phyloP scores from a whole-genome alignment of 208 protist genomes.

The Trypanosoma melophagium region DNA sequence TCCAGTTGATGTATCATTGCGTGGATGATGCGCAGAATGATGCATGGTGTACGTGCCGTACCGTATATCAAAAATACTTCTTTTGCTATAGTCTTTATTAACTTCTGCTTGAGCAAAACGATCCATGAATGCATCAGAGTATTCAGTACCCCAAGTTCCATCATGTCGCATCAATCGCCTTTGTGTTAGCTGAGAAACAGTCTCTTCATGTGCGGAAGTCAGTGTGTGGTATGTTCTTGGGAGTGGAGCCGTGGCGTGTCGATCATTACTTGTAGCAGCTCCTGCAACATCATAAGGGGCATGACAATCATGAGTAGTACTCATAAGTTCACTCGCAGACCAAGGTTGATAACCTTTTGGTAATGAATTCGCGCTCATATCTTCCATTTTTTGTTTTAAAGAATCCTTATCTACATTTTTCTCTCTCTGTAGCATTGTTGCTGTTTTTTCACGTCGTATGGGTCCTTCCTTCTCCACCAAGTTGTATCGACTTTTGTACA shows the following conservation, averaged over 20 bases:
- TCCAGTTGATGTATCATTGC: constrained; percentile 65
- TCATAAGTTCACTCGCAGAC: constrained; percentile 78
- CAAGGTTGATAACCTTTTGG: constrained; percentile 68
- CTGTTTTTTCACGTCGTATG: constrained; percentile 54
- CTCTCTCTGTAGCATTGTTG: constrained; percentile 48
- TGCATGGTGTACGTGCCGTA: constrained; percentile 86
- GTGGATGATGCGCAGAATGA: constrained; percentile 77
- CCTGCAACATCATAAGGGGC: constrained; percentile 62
- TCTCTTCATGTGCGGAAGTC: constrained; percentile 48
- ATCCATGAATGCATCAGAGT: constrained; percentile 67
- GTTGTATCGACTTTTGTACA: constrained; percentile 89
- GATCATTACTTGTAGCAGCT: constrained; percentile 55
- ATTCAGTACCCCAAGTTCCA: constrained; percentile 68
- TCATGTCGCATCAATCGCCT: constrained; percentile 37
- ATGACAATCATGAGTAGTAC: constrained; percentile 84
- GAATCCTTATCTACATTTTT: constrained; percentile 47
- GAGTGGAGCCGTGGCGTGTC: constrained; percentile 61
- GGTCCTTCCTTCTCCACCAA: constrained; percentile 82
- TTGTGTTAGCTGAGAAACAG: constrained; percentile 42
- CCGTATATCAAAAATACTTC: constrained; percentile 76
- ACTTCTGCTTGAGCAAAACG: constrained; percentile 56
- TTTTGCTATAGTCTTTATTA: constrained; percentile 55
- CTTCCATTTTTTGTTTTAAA: constrained; percentile 51
- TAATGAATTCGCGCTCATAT: constrained; percentile 39
- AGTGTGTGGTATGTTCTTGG: constrained; percentile 74